Conservation (phyloP, 2,329 filamentous ascomycete genomes). For the Zasmidium citrigriseum region DNA sequence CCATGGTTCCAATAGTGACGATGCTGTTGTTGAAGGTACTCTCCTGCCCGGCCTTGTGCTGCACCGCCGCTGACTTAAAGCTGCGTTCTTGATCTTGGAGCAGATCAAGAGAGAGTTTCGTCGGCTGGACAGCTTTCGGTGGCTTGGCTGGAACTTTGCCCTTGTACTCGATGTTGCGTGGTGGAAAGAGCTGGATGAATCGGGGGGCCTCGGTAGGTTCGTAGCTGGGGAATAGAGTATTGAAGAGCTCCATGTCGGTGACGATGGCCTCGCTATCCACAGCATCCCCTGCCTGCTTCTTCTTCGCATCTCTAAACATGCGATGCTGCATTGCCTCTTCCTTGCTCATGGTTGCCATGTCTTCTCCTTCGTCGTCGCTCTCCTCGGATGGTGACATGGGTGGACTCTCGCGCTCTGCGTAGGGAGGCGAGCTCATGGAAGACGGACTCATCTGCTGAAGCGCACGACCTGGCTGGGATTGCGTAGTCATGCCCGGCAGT, state of each 20-base stretch:
- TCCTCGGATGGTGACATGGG: constrained; percentile 26
- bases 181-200: constrained; percentile 81
- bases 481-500: constrained; percentile 21
- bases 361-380: constrained; percentile 26
- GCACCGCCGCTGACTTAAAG: constrained; percentile 70
- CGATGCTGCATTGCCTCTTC: constrained; percentile 28
- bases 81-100: constrained; percentile 81
- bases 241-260: constrained; percentile 73
- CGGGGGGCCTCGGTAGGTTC: constrained; percentile 72
- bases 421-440: constrained; percentile 29
- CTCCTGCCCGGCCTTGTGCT: constrained; percentile 44
- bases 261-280: constrained; percentile 43
- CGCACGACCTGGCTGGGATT: constrained; percentile 7
- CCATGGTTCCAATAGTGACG: constrained; percentile 57
- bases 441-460: constrained; percentile 18
- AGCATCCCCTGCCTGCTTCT: constrained; percentile 26
- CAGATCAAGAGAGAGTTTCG: constrained; percentile 85
- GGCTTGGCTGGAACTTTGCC: constrained; percentile 77
- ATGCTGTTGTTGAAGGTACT: constrained; percentile 41
- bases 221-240: constrained; percentile 79
- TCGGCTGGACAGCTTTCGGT: constrained; percentile 79
- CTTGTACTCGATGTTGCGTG: constrained; percentile 74
- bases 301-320: constrained; percentile 33
- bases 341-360: constrained; percentile 9
- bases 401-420: constrained; percentile 23